Evolutionary conservation across 345 rosid genomes (phyloP), one percentile per base, ranked within the genome.

Genomic region (Rhodamnia rubescens): DNA sequence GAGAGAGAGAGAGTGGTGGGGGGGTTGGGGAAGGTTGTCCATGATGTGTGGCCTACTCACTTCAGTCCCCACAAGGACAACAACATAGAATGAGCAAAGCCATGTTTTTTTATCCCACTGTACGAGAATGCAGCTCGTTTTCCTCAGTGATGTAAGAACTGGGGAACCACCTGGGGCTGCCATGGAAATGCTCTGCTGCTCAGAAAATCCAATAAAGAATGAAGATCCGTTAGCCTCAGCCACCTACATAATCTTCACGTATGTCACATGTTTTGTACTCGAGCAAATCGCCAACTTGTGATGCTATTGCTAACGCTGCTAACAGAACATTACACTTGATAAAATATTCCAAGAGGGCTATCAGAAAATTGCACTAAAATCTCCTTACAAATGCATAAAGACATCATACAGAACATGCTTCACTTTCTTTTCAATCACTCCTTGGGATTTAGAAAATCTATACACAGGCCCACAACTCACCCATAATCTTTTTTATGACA

Each of bases 191-290:
- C 59, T 56, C n/a, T 29, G 82, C 81, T 83, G 82, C 84, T 83
- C 59, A 54, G 0, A 40, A 81, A 11, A 57, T 15, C 47, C 85
- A 21, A 82, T 11, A 86, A 85, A 59, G 74, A 51, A 85, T 69
- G 29, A 85, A 84, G 57, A 86, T 87, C 88, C 81, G 88, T 87
- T 82, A 69, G 80, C 80, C 80, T 69, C 26, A 90, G 90, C 91
- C 87, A 93, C 92, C 94, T 87, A 90, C 93, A 87, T 80, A 89
- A 90, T 89, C 90, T 85, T 40, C 26, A 21, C 88, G 83, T 22
- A 88, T 86, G 56, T 90, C 90, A 90, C 89, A 87, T 84, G 84
- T 82, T 74, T 61, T 69, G 80, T 69, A 8, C 47, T 36, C 14
- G 12, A 69, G 4, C 80, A 21, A 69, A 36, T 10, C 80, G 75